These are phyloP conservation scores for Syncephalastrum monosporum DNA, from an alignment of 371 early-diverging fungal species.

Conservation along the genomic window DNA sequence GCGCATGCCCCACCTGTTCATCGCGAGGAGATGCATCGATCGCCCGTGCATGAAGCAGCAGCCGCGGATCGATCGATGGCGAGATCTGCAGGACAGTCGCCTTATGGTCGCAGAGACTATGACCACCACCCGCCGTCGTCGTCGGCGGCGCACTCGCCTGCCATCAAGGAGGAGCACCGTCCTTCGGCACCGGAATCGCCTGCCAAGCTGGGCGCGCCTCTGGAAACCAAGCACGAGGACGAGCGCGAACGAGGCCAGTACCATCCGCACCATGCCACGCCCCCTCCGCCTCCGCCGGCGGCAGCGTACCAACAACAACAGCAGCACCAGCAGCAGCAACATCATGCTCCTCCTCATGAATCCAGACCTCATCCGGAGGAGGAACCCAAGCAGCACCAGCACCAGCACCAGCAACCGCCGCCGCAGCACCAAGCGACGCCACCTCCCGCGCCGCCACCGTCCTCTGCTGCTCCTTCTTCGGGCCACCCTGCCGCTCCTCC, in stretches of 20 bases:
- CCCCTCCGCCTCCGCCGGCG: background rate
- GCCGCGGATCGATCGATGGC: background rate
- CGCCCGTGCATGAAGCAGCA: background rate
- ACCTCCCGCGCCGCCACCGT: constrained; percentile 10
- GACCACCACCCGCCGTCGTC: background rate
- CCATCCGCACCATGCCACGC: no score
- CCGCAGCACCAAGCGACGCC: constrained; percentile 3
- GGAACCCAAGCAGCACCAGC: constrained; percentile 1
- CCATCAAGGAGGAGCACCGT: constrained; percentile 3
- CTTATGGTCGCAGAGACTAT: constrained; percentile 13
- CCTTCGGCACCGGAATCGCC: constrained; percentile 5
- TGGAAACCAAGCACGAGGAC: no score
- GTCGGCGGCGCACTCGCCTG: no score
- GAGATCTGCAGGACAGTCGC: constrained; percentile 4
- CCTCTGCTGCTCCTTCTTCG: constrained; percentile 1
- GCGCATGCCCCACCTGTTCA: constrained; percentile 13
- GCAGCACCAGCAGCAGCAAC: constrained; percentile 8
- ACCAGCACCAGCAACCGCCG: constrained; percentile 6
- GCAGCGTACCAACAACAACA: background rate
- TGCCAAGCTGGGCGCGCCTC: no score
- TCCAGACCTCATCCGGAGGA: background rate
- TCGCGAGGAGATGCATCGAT: constrained; percentile 7
- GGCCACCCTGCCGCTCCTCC: background rate
- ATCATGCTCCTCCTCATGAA: constrained; percentile 3
- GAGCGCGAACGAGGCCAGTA: no score